Conservation (phyloP, 805 yeast species). For the Cyberlindnera samutprakarnensis region DNA sequence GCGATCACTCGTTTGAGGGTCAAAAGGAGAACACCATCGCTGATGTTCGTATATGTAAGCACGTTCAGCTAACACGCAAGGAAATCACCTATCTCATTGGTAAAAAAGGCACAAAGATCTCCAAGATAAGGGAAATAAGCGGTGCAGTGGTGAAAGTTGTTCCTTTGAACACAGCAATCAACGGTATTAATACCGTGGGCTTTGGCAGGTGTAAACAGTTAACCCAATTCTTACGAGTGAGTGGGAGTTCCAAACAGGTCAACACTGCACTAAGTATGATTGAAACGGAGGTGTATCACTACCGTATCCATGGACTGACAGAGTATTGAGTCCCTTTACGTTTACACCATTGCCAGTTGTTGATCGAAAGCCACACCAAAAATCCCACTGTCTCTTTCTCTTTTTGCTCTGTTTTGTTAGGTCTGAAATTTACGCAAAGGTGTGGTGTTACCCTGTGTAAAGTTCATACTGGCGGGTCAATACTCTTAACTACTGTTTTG, state of each 20-base stretch:
- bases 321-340: background rate
- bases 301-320: constrained; percentile 8
- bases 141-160: constrained; percentile 33
- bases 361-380: too few species aligned
- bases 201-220: constrained; percentile 4
- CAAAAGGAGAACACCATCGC: too few species aligned
- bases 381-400: background rate
- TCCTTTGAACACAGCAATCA: constrained; percentile 20
- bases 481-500: constrained; percentile 4
- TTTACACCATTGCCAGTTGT: too few species aligned
- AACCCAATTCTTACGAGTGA: constrained; percentile 25
- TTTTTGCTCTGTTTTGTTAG: constrained; percentile 6
- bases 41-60: constrained; percentile 2
- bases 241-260: constrained; percentile 23
- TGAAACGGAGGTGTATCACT: constrained; percentile 19
- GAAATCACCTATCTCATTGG: constrained; percentile 39
- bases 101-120: constrained; percentile 32
- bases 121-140: constrained; percentile 26
- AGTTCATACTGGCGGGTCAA: constrained; percentile 13
- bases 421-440: constrained; percentile 11
- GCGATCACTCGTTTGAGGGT: too few species aligned
- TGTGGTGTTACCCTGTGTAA: constrained; percentile 6
- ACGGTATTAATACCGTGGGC: constrained; percentile 10
- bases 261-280: constrained; percentile 21
- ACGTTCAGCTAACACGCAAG: constrained; percentile 19